Base-by-base conservation (phyloP, 1,284 basidiomycete species). In the Ganoderma meredithae region DNA sequence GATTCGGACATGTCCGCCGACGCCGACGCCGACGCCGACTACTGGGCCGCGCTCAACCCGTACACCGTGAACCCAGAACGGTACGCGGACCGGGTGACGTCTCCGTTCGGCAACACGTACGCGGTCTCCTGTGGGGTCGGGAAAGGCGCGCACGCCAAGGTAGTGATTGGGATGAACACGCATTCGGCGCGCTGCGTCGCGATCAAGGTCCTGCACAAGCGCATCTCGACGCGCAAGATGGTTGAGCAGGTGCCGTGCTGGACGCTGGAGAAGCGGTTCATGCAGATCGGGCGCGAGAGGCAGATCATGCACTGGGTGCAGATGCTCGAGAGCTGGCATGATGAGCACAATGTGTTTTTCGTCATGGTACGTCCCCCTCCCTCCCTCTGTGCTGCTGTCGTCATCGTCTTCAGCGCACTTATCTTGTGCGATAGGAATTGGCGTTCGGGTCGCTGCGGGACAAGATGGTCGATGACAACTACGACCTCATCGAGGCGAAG, bases 131-230 rank as follows among this genome's bases (percentile, higher is more conserved):
- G 70, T 10, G 66, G 40, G 49, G 43, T 75, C 27, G 73, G 69
- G 12, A 39, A 63, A 12, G 73, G 72, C 27, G 65, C 44, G 12
- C 69, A 41, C 41, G 71, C 69, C 0, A 66, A 70, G 2, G 74
- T 77, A 12, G 53, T 76, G 64, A 3, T n/a, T 22, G 52, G 47
- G 12, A 71, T 71, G 6, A 44, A n/a, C 1, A 8, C 4, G 1
- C 33, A 59, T 27, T 6, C 39, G 2, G 65, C 62, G 3, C 59
- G 68, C 39, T 15, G 39, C 0, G 70, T 76, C 25, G 76, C 75
- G 12, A 65, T 76, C 59, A 78, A 78, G 71, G 69, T 74, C 4
- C 36, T 73, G 5, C 66, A 71, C 66, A 78, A 78, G 73, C 41
- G 41, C 17, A 60, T 44, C 62, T 27, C 60, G 33, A 73, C 71